Conservation (phyloP, 2,329 filamentous ascomycete genomes). For the Venturia pyrina region DNA sequence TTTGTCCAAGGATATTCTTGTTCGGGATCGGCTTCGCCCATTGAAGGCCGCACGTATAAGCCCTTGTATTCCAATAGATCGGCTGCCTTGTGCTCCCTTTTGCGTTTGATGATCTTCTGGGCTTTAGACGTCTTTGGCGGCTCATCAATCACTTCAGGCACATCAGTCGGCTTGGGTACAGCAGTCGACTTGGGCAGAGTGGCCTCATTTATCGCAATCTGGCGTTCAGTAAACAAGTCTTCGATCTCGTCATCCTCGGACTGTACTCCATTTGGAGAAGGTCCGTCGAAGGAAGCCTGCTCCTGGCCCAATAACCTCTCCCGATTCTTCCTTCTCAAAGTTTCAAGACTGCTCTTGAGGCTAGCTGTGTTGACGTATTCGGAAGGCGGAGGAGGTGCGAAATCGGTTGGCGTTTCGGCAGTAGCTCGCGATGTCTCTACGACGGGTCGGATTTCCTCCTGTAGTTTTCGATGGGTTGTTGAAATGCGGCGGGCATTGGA, state of each 20-base stretch:
- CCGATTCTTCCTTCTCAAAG: neutral
- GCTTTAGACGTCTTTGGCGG: neutral
- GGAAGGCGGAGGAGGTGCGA: neutral
- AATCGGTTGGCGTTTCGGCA: neutral
- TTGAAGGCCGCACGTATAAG: neutral
- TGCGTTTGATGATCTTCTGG: neutral
- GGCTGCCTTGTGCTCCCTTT: neutral
- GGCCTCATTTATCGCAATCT: neutral
- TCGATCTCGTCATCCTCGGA: neutral
- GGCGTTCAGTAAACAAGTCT: neutral
- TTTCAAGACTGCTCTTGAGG: neutral
- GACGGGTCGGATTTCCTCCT: neutral
- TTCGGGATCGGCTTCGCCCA: neutral
- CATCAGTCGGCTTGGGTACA: too few relatives aligned
- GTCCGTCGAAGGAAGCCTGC: neutral
- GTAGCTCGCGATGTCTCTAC: neutral
- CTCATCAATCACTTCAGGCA: too few relatives aligned
- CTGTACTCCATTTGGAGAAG: neutral
- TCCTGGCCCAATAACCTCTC: neutral
- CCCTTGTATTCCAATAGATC: neutral
- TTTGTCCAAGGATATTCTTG: slow-evolving; percentile 1
- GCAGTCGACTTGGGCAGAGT: neutral
- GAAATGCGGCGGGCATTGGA: neutral
- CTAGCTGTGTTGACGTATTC: slow-evolving; percentile 1
- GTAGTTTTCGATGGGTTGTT: neutral